Base-by-base conservation (phyloP, 1,284 basidiomycete genomes). In the Afroboletus lepidellus region DNA sequence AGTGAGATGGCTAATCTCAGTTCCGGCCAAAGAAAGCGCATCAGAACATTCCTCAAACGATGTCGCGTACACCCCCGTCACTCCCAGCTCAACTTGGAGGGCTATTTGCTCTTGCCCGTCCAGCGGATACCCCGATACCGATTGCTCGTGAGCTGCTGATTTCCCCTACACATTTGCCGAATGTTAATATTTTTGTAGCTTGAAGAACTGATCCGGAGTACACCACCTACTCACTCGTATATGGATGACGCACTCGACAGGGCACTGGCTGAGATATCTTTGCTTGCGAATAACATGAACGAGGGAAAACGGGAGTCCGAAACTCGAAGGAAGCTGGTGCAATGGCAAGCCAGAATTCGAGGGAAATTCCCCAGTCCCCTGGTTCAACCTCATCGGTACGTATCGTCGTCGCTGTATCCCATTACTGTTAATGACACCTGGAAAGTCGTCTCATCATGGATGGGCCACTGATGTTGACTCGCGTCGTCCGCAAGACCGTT, bases 41-140 rank as follows among this genome's bases (percentile, higher is more conserved):
- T 97, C 64, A 92, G 88, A 69, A 67, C 80, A 11, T 97, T 93
- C 70, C 71, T 96, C 46, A 95, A 96, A 74, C 83, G 89, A 42
- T 92, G 89, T 65, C 83, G 90, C 46, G 72, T 90, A 64, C 86
- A 90, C 61, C 94, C 94, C 3, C 79, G 87, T 36, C 97, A 99
- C 72, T 91, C 91, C n/a, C 97, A 99, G 70, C 81, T 99, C 57
- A 98, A 94, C 66, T 73, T 99, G 58, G 95, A 99, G 74, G 90
- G 90, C 9, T 99, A 99, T 69, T 74, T 99, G 25, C 79, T 99
- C 7, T 81, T 99, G 39, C 96, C 96, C 32, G 90, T 99, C 23
- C 96, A 99, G 70, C 85, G 96, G 45, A 91, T 99, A 63, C 97
- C 97, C 13, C 85, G 96, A 20, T 99, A 99, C 75, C 87, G 90